phyloP scores from a whole-genome alignment of 148 eudicot species.

The Fagopyrum tataricum region DNA sequence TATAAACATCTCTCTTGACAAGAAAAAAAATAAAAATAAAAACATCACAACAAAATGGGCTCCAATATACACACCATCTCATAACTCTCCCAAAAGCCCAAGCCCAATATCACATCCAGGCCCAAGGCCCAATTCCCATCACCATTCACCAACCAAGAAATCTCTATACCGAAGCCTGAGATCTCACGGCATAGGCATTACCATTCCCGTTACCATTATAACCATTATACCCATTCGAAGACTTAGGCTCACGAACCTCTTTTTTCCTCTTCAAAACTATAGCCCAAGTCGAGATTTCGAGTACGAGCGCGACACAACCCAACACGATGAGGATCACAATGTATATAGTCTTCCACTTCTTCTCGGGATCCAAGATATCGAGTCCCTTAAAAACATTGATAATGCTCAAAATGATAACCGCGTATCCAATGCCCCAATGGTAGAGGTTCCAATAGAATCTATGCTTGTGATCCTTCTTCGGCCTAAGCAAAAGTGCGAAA shows the following conservation, averaged over 20 bases:
- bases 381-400: conserved; percentile 44
- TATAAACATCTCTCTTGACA: neutral
- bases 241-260: conserved; percentile 11
- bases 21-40: neutral
- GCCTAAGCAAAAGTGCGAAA: conserved; percentile 49
- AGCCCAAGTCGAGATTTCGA: conserved; percentile 47
- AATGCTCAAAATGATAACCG: conserved; percentile 37
- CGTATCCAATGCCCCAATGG: conserved; percentile 45
- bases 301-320: conserved; percentile 28
- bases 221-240: conserved; percentile 11
- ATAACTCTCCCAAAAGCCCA: neutral
- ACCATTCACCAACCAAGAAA: neutral
- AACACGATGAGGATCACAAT: conserved; percentile 27
- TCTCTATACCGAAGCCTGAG: neutral
- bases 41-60: conserved; percentile 12
- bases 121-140: neutral
- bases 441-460: conserved; percentile 53
- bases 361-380: conserved; percentile 38
- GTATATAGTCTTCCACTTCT: conserved; percentile 43
- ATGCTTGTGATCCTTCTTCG: conserved; percentile 55
- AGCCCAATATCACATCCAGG: neutral
- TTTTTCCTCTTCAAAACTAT: conserved; percentile 44
- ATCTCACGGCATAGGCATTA: conserved; percentile 17
- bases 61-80: conserved; percentile 2
- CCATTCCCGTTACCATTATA: conserved; percentile 21